Conservation (phyloP, 1,284 basidiomycete genomes). For the Ustilago nuda region DNA sequence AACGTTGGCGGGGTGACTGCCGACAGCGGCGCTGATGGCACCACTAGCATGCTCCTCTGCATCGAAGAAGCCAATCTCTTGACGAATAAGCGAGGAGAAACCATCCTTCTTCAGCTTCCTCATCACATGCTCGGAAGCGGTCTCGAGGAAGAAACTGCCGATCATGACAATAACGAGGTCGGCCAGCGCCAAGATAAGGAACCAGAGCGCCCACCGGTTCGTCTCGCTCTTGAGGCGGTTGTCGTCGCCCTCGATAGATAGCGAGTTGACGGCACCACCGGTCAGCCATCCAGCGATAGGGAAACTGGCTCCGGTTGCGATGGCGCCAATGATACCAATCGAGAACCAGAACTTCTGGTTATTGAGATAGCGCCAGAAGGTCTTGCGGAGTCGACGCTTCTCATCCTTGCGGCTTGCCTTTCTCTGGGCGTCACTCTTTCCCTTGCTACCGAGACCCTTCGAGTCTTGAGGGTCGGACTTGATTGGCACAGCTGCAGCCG, state of each 20-base stretch:
- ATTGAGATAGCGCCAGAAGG: conserved; percentile 39
- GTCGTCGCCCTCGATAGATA: conserved; percentile 54
- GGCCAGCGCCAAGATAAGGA: conserved; percentile 56
- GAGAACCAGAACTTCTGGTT: conserved; percentile 46
- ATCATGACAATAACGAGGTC: conserved; percentile 52
- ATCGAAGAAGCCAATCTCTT: conserved; percentile 68
- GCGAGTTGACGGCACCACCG: conserved; percentile 55
- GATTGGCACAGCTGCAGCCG: conserved; percentile 12
- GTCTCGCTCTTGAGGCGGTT: conserved; percentile 32
- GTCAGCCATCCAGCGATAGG: conserved; percentile 68
- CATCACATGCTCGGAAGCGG: conserved; percentile 59
- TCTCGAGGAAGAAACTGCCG: conserved; percentile 61
- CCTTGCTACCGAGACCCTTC: conserved; percentile 4
- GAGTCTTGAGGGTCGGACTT: conserved; percentile 11
- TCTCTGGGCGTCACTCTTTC: conserved; percentile 14
- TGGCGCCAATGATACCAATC: conserved; percentile 47
- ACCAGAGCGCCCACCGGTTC: conserved; percentile 58
- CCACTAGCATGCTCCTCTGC: conserved; percentile 68
- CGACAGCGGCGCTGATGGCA: conserved; percentile 69
- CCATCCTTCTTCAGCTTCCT: conserved; percentile 56
- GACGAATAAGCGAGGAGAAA: conserved; percentile 56
- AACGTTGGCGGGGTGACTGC: conserved; percentile 69
- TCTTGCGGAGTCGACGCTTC: conserved; percentile 34
- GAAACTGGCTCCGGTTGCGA: conserved; percentile 68
- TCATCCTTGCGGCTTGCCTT: conserved; percentile 30